Conservation (phyloP, 257 asterid genomes). For the Henckelia pumila region DNA sequence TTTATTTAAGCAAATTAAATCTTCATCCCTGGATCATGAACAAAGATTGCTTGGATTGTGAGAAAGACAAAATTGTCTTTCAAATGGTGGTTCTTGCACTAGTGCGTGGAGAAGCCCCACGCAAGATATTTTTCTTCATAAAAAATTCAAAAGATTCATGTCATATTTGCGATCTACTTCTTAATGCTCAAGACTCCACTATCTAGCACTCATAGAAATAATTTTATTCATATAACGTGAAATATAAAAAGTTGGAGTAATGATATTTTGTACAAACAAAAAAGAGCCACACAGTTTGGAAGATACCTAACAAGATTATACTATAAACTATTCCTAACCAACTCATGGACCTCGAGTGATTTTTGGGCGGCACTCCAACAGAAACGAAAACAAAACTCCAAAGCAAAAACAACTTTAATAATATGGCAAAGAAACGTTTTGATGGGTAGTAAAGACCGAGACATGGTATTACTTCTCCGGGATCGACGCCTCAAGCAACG, state of each 20-base stretch:
- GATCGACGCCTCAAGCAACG: constrained; percentile 13
- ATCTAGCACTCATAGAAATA: no score
- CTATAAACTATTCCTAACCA: not conserved
- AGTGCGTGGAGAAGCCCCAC: no score
- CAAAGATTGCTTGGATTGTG: not conserved
- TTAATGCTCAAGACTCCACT: no score
- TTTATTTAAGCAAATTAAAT: not conserved
- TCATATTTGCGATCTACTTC: no score
- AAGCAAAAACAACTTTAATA: not conserved
- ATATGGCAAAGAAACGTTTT: not conserved
- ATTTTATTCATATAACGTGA: no score
- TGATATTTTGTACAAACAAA: not conserved
- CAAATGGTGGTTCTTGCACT: not conserved
- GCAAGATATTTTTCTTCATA: no score
- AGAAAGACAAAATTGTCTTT: no score
- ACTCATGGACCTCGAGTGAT: not conserved
- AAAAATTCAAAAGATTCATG: no score
- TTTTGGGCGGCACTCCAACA: not conserved
- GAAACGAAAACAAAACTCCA: not conserved
- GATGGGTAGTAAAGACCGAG: not conserved
- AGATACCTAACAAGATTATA: not conserved
- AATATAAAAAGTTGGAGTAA: no score
- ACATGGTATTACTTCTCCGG: not conserved
- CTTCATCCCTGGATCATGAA: not conserved
- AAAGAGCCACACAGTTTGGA: not conserved